Evolutionary conservation across 2,329 filamentous ascomycete species (phyloP), one percentile per base, ranked within the genome.

Genomic region (Pseudogymnoascus sp.): DNA sequence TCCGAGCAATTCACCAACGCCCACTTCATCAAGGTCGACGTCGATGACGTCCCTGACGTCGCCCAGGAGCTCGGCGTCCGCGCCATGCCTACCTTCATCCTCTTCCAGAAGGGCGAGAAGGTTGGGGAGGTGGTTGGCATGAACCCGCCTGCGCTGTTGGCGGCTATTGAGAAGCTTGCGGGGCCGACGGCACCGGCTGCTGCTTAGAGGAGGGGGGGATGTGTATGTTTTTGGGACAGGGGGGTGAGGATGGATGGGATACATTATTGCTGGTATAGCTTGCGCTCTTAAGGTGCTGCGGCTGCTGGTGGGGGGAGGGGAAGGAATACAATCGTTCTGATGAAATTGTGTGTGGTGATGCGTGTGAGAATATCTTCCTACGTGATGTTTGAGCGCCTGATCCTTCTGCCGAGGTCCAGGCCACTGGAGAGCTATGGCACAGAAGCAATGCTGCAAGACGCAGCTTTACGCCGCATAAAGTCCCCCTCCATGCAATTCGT

Each of bases 11-110:
- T 83, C 78, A 76, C 83, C 68, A 75, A 79, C 69, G 82, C 88
- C 69, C 81, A 84, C 76, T 97, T 96, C 79, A 86, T 86, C 83
- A 95, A 96, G 84, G 81, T 97, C 74, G 92, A 97, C 76, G 92
- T 97, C 71, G 93, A 97, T 76, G 81, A 91, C 68, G 79, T 93
- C 42, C 80, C 86, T 69, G 86, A 90, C 1, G 83, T 96, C 60
- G 86, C 90, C 34, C 82, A 87, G 71, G 86, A 95, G 74, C 86
- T 95, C 67, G 85, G 85, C 68, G 84, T 97, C 75, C 86, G 90
- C 70, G 92, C 93, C 74, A 96, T 97, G 92, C 93, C 93, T 63
- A 96, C 91, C 29, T 96, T 97, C 80, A 73, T 89, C 64, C 76
- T 96, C 73, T 96, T 92, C 85, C 90, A 91, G 83, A 77, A 87